These are phyloP conservation scores for Moringa oleifera DNA, from an alignment of 345 rosid genomes.

Conservation along the genomic window DNA sequence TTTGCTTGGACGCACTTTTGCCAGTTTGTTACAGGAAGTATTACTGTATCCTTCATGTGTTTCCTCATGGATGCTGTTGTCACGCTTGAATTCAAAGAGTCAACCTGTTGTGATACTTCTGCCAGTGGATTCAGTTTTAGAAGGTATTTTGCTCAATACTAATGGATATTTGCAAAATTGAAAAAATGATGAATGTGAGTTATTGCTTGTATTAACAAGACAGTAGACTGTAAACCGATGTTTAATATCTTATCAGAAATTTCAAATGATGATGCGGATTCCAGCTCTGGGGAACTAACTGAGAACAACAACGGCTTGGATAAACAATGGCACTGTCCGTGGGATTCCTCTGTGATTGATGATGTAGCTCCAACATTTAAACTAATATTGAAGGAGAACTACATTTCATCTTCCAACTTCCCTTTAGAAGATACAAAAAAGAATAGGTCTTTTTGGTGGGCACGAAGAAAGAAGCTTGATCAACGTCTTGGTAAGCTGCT, in stretches of 20 bases:
- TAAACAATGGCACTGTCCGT: slow-evolving; percentile 78
- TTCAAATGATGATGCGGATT: slow-evolving; percentile 39
- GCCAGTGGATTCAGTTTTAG: slow-evolving; percentile 55
- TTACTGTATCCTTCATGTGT: slow-evolving; percentile 43
- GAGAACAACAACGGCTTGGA: slow-evolving; percentile 28
- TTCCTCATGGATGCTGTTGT: slow-evolving; percentile 68
- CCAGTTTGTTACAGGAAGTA: slow-evolving; percentile 52
- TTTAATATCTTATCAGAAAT: slow-evolving; percentile 23
- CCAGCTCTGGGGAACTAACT: slow-evolving; percentile 20
- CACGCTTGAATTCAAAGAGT: slow-evolving; percentile 51
- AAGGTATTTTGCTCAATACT: slow-evolving; percentile 45
- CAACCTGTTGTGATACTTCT: slow-evolving; percentile 70
- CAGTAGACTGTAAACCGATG: slow-evolving; percentile 13
- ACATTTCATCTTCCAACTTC: slow-evolving; percentile 42
- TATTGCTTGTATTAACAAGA: slow-evolving; percentile 4
- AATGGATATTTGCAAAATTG: slow-evolving; percentile 10
- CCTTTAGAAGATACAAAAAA: slow-evolving; percentile 52
- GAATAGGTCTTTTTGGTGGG: slow-evolving; percentile 69
- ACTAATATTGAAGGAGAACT: slow-evolving; percentile 70
- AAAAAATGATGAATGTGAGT: slow-evolving; percentile 1
- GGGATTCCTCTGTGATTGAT: slow-evolving; percentile 70
- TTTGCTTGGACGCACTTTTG: slow-evolving; percentile 53
- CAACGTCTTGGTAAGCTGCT: slow-evolving; percentile 55
- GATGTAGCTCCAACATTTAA: slow-evolving; percentile 73
- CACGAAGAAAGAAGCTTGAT: slow-evolving; percentile 71